phyloP scores from a whole-genome alignment of 139 green algal species.

The Eudorina sp. region DNA sequence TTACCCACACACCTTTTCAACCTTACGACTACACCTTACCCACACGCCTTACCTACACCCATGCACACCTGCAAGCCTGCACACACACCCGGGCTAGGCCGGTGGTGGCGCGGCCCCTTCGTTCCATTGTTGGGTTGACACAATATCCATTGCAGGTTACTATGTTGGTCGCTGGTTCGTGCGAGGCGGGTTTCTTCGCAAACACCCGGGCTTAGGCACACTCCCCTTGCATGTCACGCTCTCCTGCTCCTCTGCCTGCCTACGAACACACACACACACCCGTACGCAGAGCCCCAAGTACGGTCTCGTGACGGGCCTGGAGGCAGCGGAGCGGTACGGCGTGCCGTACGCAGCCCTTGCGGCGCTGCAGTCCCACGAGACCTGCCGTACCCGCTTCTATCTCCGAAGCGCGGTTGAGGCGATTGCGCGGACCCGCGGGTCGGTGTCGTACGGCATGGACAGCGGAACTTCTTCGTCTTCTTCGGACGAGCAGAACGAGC shows the following conservation, averaged over 20 bases:
- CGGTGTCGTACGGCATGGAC: too few relatives aligned
- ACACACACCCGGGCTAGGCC: too few relatives aligned
- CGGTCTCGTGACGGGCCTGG: conserved; percentile 24
- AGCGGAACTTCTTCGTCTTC: neutral
- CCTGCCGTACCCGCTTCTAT: conserved; percentile 33
- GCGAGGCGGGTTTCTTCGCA: too few relatives aligned
- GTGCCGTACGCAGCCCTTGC: neutral
- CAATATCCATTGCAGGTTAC: too few relatives aligned
- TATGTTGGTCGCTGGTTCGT: too few relatives aligned
- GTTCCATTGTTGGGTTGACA: too few relatives aligned
- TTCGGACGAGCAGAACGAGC: neutral
- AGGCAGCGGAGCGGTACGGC: conserved; percentile 40
- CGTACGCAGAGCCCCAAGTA: conserved; percentile 17
- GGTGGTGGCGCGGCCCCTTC: too few relatives aligned
- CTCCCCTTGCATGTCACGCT: neutral
- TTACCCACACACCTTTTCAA: too few relatives aligned
- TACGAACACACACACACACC: neutral
- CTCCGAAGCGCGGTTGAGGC: neutral
- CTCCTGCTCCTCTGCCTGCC: neutral
- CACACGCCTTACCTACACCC: too few relatives aligned
- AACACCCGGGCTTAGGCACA: too few relatives aligned
- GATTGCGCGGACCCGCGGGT: neutral
- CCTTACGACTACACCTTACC: too few relatives aligned
- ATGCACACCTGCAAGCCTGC: too few relatives aligned
- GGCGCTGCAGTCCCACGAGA: neutral